Base-by-base conservation (phyloP, 345 rosid genomes). In the Eucalyptus microcorys region DNA sequence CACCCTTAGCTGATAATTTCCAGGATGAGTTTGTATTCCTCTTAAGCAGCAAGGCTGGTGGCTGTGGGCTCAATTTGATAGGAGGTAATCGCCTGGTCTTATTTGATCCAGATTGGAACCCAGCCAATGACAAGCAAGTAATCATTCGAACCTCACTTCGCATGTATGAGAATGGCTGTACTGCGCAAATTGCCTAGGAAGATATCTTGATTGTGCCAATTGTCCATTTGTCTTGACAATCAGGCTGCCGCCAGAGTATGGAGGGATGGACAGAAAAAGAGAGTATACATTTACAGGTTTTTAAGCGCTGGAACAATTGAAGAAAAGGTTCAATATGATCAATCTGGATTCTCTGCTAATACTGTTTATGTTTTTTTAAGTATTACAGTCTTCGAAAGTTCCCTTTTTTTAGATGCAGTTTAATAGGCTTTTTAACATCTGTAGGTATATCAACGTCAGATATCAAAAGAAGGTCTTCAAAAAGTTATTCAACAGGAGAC, bases 71-170 rank as follows among this genome's bases (percentile, higher is more conserved):
- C 91, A 96, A 98, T 95, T 93, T 98, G 90, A 95, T 98, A 8
- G 98, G 99, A 83, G 99, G 98, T 89, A 97, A 94, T 89, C 96
- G 99, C 88, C 97, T 98, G 89, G 94, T 98, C 91, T 91, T 98
- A 92, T 98, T 98, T 88, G 99, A 98, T 92, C 99, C 99, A 47
- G 99, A 98, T 90, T 98, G 99, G 99, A 98, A 98, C 94, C 99
- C 99, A 90, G 99, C 99, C 93, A 98, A 98, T 92, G 99, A 98
- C 95, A 98, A 98, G 93, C 99, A 98, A 92, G 99, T 95, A 95
- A 90, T 79, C 89, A 50, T 71, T 87, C 90, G 86, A 24, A 45
- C 87, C 86, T 88, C 76, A 37, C 49, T 80, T 42, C 32, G 14
- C 15, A 88, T 85, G 49, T 40, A 9, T 66, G 89, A 85, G 71